Evolutionary conservation across 2,329 filamentous ascomycete genomes (phyloP).

Genomic region (Hawksworthiomyces lignivorus): DNA sequence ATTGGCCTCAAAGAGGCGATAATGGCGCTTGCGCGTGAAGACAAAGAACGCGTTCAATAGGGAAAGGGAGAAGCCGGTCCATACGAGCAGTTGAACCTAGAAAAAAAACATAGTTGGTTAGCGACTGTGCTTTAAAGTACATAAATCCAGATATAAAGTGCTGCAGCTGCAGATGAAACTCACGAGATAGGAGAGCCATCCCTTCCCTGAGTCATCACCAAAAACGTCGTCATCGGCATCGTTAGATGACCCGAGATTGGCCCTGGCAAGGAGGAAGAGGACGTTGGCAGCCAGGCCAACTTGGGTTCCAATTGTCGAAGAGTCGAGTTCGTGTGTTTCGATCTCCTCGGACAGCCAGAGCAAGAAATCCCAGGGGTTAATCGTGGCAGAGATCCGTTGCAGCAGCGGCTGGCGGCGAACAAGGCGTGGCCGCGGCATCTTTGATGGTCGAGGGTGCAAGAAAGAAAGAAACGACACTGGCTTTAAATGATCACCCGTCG

Average conservation of each 20-base stretch:
- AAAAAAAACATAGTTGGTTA: constrained; percentile 8
- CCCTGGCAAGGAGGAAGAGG: constrained; percentile 71
- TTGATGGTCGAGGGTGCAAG: constrained; percentile 20
- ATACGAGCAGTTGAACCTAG: constrained; percentile 64
- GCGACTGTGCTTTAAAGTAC: too few relatives aligned
- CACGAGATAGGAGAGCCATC: constrained; percentile 16
- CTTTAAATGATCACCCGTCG: too few relatives aligned
- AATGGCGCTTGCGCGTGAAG: constrained; percentile 72
- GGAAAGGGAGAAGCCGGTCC: constrained; percentile 60
- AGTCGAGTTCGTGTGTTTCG: constrained; percentile 85
- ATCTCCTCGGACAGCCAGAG: constrained; percentile 91
- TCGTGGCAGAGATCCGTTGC: constrained; percentile 70
- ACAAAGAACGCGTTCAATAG: constrained; percentile 72
- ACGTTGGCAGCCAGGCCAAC: constrained; percentile 73
- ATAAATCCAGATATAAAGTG: too few relatives aligned
- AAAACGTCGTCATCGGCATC: constrained; percentile 67
- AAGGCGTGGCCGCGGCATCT: constrained; percentile 69
- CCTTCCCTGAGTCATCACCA: constrained; percentile 41
- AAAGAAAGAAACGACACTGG: background rate
- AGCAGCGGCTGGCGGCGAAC: constrained; percentile 72
- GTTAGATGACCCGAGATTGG: constrained; percentile 54
- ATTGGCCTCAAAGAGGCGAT: constrained; percentile 82
- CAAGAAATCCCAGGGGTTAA: constrained; percentile 84
- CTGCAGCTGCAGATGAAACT: too few relatives aligned
- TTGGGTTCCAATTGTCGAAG: constrained; percentile 66